Evolutionary conservation across 768 basidiomycete genomes (phyloP).

Genomic region (Scleroderma bovista): DNA sequence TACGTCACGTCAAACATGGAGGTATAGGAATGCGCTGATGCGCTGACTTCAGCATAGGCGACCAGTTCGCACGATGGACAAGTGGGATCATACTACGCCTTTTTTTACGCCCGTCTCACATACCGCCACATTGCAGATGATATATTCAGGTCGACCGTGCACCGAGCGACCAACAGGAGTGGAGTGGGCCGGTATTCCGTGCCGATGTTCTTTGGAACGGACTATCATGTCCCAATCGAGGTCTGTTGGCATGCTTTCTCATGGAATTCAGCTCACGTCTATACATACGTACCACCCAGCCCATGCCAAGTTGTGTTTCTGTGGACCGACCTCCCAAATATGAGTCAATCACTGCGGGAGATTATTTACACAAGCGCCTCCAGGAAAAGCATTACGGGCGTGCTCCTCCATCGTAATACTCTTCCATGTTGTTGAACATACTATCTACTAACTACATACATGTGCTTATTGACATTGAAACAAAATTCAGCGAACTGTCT

Average conservation of each 20-base stretch:
- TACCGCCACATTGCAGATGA: slow-evolving; percentile 48
- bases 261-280: background rate
- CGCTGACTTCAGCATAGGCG: slow-evolving; percentile 58
- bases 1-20: slow-evolving; percentile 25
- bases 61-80: slow-evolving; percentile 87
- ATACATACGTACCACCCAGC: slow-evolving; percentile 13
- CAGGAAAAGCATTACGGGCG: slow-evolving; percentile 35
- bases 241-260: slow-evolving; percentile 33
- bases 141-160: slow-evolving; percentile 85
- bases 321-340: slow-evolving; percentile 58
- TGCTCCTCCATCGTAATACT: no score
- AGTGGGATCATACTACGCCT: slow-evolving; percentile 44
- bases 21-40: slow-evolving; percentile 23
- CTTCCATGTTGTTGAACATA: no score
- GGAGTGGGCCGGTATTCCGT: slow-evolving; percentile 75
- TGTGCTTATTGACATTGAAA: no score
- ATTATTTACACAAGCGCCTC: slow-evolving; percentile 73
- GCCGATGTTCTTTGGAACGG: slow-evolving; percentile 86
- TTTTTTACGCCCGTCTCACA: no score
- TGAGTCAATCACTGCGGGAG: slow-evolving; percentile 69
- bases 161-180: slow-evolving; percentile 76
- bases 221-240: slow-evolving; percentile 79
- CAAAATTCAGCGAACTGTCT: no score
- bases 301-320: slow-evolving; percentile 47
- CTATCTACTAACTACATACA: no score